Evolutionary conservation across 2,329 filamentous ascomycete species (phyloP).

Genomic region (Colletotrichum sp.): DNA sequence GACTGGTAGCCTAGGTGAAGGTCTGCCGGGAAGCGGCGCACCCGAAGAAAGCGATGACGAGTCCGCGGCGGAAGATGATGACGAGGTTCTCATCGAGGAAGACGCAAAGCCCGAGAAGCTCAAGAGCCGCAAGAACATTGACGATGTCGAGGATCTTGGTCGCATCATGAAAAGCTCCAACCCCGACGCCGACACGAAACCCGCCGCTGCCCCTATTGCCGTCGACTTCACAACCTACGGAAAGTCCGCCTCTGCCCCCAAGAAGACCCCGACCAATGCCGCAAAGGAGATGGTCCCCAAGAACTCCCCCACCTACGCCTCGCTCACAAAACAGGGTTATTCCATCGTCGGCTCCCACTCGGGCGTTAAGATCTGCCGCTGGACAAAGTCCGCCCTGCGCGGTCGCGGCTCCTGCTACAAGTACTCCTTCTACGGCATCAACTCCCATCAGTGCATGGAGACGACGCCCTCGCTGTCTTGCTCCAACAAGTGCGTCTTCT

Average conservation of each 20-base stretch:
- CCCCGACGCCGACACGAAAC: constrained; percentile 30
- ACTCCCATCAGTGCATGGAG: constrained; percentile 98
- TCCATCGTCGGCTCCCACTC: constrained; percentile 94
- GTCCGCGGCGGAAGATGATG: constrained; percentile 63
- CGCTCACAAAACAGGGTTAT: constrained; percentile 96
- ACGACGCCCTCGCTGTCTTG: constrained; percentile 94
- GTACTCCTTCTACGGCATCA: constrained; percentile 95
- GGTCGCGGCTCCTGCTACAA: constrained; percentile 97
- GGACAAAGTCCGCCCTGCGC: constrained; percentile 95
- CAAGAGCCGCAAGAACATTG: constrained; percentile 51
- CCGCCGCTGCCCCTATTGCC: constrained; percentile 58
- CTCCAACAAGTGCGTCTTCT: constrained; percentile 98
- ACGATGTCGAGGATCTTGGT: constrained; percentile 87
- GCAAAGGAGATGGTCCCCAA: constrained; percentile 95
- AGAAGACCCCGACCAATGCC: constrained; percentile 43
- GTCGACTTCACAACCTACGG: constrained; percentile 86
- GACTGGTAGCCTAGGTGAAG: constrained; percentile 66
- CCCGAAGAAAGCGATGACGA: constrained; percentile 86
- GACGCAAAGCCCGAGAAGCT: constrained; percentile 48
- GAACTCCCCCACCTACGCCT: constrained; percentile 84
- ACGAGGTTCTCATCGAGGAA: constrained; percentile 54
- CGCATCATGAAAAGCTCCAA: constrained; percentile 61
- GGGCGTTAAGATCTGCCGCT: constrained; percentile 96
- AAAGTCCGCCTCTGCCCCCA: constrained; percentile 52
- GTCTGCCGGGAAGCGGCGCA: constrained; percentile 80